Percentiles rank a stretch among this genome's conserved stretches.
Conservation (phyloP, 2,329 filamentous ascomycete genomes). For the Xylaria polymorpha region DNA sequence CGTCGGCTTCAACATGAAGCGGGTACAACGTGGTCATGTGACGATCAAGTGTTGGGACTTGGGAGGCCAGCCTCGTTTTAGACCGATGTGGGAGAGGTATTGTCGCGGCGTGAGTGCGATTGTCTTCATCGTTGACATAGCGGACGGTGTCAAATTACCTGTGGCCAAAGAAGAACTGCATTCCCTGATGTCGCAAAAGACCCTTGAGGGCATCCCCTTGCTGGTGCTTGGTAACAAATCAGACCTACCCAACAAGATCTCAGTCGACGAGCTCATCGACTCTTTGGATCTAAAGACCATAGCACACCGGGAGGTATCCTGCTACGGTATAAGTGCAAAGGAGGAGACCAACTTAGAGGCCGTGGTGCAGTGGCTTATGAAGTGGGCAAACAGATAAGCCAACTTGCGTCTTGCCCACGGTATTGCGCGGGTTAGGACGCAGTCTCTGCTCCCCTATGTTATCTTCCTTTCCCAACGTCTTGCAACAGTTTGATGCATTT, state of each 20-base stretch:
- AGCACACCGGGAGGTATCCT: conserved; percentile 92
- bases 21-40: conserved; percentile 96
- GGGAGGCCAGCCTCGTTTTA: conserved; percentile 94
- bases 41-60: conserved; percentile 99
- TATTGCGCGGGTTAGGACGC: conserved; percentile 15
- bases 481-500: conserved; percentile 47
- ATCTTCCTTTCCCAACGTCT: conserved; percentile 34
- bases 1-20: conserved; percentile 99
- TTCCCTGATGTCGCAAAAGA: conserved; percentile 83
- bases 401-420: conserved; percentile 20
- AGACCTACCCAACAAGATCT: conserved; percentile 88
- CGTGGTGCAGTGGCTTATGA: conserved; percentile 95
- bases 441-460: conserved; percentile 5
- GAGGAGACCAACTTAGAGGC: conserved; percentile 99
- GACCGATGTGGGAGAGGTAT: conserved; percentile 99
- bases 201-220: conserved; percentile 88
- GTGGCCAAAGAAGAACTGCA: conserved; percentile 94
- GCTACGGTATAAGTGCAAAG: conserved; percentile 98
- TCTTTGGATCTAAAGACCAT: conserved; percentile 90
- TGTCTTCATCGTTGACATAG: conserved; percentile 97
- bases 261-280: conserved; percentile 95
- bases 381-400: conserved; percentile 78
- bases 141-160: conserved; percentile 82
- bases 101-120: conserved; percentile 98
- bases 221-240: conserved; percentile 98